Conservation (phyloP, 2,329 filamentous ascomycete genomes). For the Chaetomiaceae sp. region DNA sequence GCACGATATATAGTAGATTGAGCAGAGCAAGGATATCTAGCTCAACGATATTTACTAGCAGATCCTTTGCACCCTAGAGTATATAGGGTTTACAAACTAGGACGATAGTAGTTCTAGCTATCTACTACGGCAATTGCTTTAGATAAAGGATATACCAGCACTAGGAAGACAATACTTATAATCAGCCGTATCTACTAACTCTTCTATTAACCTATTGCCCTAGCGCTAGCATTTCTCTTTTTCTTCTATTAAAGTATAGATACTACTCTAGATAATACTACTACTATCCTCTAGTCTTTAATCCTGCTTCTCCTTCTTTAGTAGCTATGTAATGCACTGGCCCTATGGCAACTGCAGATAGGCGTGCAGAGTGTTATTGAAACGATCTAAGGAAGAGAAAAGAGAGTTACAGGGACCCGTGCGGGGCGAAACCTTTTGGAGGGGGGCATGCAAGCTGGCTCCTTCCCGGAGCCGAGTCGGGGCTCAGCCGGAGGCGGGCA, state of each 20-base stretch:
- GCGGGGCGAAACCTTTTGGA: too few relatives aligned
- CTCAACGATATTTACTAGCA: constrained; percentile 17
- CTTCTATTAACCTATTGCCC: constrained; percentile 5
- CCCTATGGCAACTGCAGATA: too few relatives aligned
- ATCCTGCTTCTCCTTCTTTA: constrained; percentile 21
- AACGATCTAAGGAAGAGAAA: too few relatives aligned
- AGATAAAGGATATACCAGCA: constrained; percentile 20
- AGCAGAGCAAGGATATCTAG: constrained; percentile 16
- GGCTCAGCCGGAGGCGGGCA: too few relatives aligned
- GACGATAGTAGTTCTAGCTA: constrained; percentile 9
- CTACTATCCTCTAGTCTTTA: constrained; percentile 17
- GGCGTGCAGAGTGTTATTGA: too few relatives aligned
- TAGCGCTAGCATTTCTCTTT: constrained; percentile 11
- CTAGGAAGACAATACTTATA: constrained; percentile 21
- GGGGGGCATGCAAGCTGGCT: too few relatives aligned
- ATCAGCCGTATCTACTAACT: constrained; percentile 19
- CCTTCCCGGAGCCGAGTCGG: too few relatives aligned
- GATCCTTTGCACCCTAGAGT: constrained; percentile 17
- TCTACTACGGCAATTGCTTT: constrained; percentile 15
- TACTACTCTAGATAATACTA: constrained; percentile 14
- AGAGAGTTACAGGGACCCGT: too few relatives aligned
- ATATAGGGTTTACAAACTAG: constrained; percentile 17
- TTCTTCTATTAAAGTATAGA: constrained; percentile 20
- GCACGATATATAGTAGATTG: constrained; percentile 16
- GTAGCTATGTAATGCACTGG: constrained; percentile 16